Percentiles rank a stretch among this genome's conserved stretches.
These are phyloP conservation scores for Vigna reflexopilosa DNA, from an alignment of 306 rosid species.

Conservation along the genomic window DNA sequence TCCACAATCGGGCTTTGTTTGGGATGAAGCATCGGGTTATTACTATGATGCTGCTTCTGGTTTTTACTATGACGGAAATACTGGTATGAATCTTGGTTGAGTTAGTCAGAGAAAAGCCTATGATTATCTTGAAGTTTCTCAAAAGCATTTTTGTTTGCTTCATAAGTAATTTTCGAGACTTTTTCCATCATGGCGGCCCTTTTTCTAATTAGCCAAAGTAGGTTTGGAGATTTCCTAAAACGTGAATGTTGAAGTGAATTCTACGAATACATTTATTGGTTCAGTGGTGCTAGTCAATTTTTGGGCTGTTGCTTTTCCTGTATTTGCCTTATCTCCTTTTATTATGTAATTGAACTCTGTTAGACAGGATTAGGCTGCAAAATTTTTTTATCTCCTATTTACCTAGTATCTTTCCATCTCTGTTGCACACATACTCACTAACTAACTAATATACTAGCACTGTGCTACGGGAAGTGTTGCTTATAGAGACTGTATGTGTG, in stretches of 20 bases:
- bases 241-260: conserved; percentile 19
- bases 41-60: conserved; percentile 98
- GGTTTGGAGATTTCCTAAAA: neutral
- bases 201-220: neutral
- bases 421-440: neutral
- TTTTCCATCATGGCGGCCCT: neutral
- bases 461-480: conserved; percentile 24
- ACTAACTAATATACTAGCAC: neutral
- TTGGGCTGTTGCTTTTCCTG: neutral
- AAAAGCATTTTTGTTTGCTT: conserved; percentile 10
- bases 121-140: conserved; percentile 14
- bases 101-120: conserved; percentile 29
- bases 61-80: conserved; percentile 95
- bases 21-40: conserved; percentile 99
- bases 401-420: neutral
- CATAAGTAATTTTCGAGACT: neutral
- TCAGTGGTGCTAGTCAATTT: neutral
- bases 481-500: conserved; percentile 30
- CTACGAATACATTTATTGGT: neutral
- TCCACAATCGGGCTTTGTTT: conserved; percentile 93
- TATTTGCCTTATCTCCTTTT: neutral
- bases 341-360: conserved; percentile 14
- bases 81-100: conserved; percentile 61
- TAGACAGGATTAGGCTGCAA: neutral
- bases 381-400: conserved; percentile 8